Evolutionary conservation across 805 yeast genomes (phyloP), one percentile per base, ranked within the genome.

Genomic region (Monosporozyma solicola): DNA sequence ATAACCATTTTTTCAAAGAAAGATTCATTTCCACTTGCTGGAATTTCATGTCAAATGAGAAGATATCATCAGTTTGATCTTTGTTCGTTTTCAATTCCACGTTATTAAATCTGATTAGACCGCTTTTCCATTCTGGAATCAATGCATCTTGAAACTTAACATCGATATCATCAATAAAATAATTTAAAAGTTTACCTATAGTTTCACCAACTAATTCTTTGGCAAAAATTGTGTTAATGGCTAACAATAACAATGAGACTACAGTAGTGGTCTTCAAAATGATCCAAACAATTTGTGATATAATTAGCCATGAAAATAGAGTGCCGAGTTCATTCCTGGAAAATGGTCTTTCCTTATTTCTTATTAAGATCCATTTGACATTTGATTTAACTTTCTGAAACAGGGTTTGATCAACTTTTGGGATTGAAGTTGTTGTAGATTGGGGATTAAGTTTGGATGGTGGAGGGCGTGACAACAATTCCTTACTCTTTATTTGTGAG

Each of bases 231-330:
- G 96, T 85, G 66, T 87, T 89, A 63, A 82, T 73, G 1, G 84
- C 83, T 71, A 83, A 80, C 41, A 92, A 75, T 3, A 91, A 73
- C 44, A 91, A 71, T 10, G 96, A 89, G 50, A 89, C 80, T 64
- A 92, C 92, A 2, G 97, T 90, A 1, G 98, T 91, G 8, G 98
- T 90, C 0, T 91, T 97, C 37, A 89, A 71, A 13, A 90, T 70
- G 46, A 91, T 72, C 79, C 95, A 78, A 1, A 87, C 65, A 1
- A 87, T 81, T 67, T 91, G 94, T 2, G 96, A 94, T 61, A 92
- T 80, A 41, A 92, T 77, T 41, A 92, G 67, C 97, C 97, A 91
- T 10, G 96, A 86, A 59, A 89, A 84, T 57, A 91, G 73, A 1
- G 97, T 97, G 16, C 88, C 78, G 51, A 88, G 76, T 61, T 91